Evolutionary conservation across 495 filamentous ascomycete genomes (phyloP).

Genomic region (Parathielavia hyrcaniae): DNA sequence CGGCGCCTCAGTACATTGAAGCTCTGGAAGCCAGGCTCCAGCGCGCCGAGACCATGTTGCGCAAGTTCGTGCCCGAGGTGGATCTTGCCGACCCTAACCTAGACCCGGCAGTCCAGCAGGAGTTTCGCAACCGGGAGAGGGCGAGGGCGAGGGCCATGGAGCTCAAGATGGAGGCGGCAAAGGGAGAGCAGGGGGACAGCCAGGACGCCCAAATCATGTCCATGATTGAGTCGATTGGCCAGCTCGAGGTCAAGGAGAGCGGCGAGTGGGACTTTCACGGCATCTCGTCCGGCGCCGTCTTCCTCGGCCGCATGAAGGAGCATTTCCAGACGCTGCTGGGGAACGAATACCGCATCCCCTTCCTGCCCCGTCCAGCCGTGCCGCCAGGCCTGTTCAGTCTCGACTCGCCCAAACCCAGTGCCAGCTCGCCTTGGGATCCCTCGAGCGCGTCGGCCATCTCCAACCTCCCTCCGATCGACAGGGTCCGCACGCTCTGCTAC

Average conservation of each 20-base stretch:
- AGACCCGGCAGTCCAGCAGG: conserved; percentile 59
- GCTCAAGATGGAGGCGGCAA: conserved; percentile 29
- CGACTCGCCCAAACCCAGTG: conserved; percentile 65
- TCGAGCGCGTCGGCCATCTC: conserved; percentile 52
- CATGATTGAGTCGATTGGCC: conserved; percentile 88
- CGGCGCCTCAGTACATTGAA: conserved; percentile 91
- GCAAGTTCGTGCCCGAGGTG: conserved; percentile 74
- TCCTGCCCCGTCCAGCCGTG: conserved; percentile 40
- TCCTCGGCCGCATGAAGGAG: conserved; percentile 75
- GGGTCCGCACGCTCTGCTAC: conserved; percentile 63
- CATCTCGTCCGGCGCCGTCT: conserved; percentile 84
- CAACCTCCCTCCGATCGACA: conserved; percentile 64
- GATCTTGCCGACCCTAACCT: conserved; percentile 78
- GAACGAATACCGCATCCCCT: conserved; percentile 44
- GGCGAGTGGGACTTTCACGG: conserved; percentile 95
- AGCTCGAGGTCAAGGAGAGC: conserved; percentile 82
- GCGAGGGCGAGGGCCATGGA: conserved; percentile 35
- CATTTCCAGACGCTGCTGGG: conserved; percentile 65
- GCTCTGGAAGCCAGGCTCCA: conserved; percentile 78
- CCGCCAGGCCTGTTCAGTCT: conserved; percentile 42
- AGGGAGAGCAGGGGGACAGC: conserved; percentile 24
- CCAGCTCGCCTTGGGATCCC: conserved; percentile 51
- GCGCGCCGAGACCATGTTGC: conserved; percentile 74
- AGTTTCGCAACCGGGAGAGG: conserved; percentile 46
- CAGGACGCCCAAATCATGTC: conserved; percentile 80